Conservation (phyloP, 2,329 filamentous ascomycete species). For the Cercospora zeae-maydis region DNA sequence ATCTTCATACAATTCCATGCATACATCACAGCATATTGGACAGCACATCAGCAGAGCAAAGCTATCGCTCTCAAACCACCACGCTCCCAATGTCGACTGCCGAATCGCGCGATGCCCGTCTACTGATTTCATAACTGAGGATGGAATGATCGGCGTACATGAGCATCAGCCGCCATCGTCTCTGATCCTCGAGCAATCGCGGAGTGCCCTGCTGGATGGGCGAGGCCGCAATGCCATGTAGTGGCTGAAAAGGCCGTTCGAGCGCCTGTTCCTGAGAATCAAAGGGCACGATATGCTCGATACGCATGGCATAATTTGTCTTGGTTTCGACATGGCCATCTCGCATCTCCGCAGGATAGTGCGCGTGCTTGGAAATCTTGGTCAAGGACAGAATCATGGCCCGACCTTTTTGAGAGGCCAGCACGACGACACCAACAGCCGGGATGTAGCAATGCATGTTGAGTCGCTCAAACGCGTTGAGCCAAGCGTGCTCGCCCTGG, state of each 20-base stretch:
- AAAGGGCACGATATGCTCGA: constrained; percentile 57
- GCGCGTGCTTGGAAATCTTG: constrained; percentile 20
- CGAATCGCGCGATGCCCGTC: constrained; percentile 19
- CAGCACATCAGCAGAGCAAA: neutral
- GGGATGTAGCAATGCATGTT: constrained; percentile 64
- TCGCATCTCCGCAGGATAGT: constrained; percentile 18
- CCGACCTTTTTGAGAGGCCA: constrained; percentile 64
- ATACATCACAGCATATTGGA: neutral
- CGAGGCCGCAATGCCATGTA: constrained; percentile 66
- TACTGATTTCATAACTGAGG: constrained; percentile 64
- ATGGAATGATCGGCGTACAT: constrained; percentile 69
- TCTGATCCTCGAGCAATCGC: constrained; percentile 34
- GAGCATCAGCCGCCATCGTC: constrained; percentile 65
- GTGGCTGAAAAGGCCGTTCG: constrained; percentile 47
- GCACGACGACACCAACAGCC: constrained; percentile 65
- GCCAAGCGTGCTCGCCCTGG: constrained; percentile 27
- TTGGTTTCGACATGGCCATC: constrained; percentile 16
- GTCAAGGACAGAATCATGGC: constrained; percentile 63
- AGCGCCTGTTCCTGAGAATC: constrained; percentile 50
- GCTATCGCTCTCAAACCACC: constrained; percentile 14
- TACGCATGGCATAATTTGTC: constrained; percentile 46
- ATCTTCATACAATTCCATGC: neutral
- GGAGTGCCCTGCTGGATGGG: constrained; percentile 58
- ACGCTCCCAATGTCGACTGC: constrained; percentile 21
- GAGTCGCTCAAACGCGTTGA: constrained; percentile 50